phyloP scores from a whole-genome alignment of 2,329 filamentous ascomycete genomes.

The Nothomitra cinnamomea region DNA sequence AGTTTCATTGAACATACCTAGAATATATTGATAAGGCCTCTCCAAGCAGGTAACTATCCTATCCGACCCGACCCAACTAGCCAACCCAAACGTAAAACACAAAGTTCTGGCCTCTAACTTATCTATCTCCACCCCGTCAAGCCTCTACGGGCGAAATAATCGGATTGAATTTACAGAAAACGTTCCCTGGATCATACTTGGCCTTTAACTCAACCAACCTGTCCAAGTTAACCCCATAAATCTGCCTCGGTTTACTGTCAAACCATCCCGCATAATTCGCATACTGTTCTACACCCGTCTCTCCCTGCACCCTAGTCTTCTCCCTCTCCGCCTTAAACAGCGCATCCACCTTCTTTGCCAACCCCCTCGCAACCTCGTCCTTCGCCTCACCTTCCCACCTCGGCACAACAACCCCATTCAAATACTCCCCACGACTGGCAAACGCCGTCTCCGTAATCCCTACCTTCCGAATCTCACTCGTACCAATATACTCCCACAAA shows the following conservation, averaged over 20 bases:
- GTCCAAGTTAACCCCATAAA: slow-evolving; percentile 19
- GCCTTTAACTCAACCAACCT: slow-evolving; percentile 19
- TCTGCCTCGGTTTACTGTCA: slow-evolving; percentile 14
- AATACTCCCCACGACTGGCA: slow-evolving; percentile 27
- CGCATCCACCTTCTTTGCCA: slow-evolving; percentile 21
- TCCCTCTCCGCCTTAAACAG: slow-evolving; percentile 13
- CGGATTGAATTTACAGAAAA: slow-evolving; percentile 17
- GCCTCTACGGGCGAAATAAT: neutral
- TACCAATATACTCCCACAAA: slow-evolving; percentile 27
- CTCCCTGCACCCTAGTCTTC: slow-evolving; percentile 12
- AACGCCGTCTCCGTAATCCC: slow-evolving; percentile 25
- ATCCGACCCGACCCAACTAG: too few relatives aligned
- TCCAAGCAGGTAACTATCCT: too few relatives aligned
- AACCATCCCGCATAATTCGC: slow-evolving; percentile 17
- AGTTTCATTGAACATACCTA: too few relatives aligned
- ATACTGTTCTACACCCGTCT: slow-evolving; percentile 16
- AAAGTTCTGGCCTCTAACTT: too few relatives aligned
- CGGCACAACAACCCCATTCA: slow-evolving; percentile 26
- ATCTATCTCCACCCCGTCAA: too few relatives aligned
- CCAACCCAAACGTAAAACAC: too few relatives aligned
- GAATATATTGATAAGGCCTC: too few relatives aligned
- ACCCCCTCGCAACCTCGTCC: slow-evolving; percentile 22
- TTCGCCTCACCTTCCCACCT: slow-evolving; percentile 24
- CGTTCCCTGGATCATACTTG: slow-evolving; percentile 20
- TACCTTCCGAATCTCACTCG: slow-evolving; percentile 22